Percentiles rank a stretch among this genome's conserved stretches.
Evolutionary conservation across 2,329 filamentous ascomycete genomes (phyloP).

Genomic region (Boeremia exigua): DNA sequence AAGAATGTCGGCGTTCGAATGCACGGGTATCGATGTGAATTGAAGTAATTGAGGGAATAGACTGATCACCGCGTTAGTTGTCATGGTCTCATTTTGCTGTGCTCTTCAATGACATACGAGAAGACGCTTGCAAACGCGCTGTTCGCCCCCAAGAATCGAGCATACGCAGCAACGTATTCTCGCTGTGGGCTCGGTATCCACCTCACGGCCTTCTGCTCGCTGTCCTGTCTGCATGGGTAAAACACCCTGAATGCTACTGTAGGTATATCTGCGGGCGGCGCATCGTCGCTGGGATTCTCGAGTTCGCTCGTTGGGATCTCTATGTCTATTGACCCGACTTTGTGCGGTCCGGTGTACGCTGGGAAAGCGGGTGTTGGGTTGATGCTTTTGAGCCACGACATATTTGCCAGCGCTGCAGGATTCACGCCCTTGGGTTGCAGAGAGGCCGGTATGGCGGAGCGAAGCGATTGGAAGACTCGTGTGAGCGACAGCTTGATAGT

Average conservation of each 20-base stretch:
- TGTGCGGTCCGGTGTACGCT: slow-evolving; percentile 76
- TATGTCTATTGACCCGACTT: slow-evolving; percentile 79
- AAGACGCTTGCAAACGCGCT: slow-evolving; percentile 53
- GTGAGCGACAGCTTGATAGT: slow-evolving; percentile 38
- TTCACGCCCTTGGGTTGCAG: slow-evolving; percentile 16
- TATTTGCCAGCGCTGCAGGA: slow-evolving; percentile 26
- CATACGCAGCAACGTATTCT: slow-evolving; percentile 76
- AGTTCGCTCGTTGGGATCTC: slow-evolving; percentile 72
- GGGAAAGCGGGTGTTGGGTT: slow-evolving; percentile 76
- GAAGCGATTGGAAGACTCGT: slow-evolving; percentile 29
- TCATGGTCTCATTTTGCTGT: too few species aligned
- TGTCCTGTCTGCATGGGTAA: slow-evolving; percentile 63
- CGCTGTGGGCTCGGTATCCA: slow-evolving; percentile 83
- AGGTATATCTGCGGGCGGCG: slow-evolving; percentile 60
- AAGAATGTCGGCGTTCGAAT: slow-evolving; percentile 72
- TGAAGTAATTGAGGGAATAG: slow-evolving; percentile 74
- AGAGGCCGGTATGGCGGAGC: slow-evolving; percentile 22
- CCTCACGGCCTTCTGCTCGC: slow-evolving; percentile 64
- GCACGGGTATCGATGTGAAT: slow-evolving; percentile 74
- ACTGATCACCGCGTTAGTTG: slow-evolving; percentile 47
- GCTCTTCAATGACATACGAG: slow-evolving; percentile 36
- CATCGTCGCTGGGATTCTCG: slow-evolving; percentile 57
- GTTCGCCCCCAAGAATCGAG: slow-evolving; percentile 74
- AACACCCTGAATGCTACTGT: slow-evolving; percentile 84
- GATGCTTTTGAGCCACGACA: slow-evolving; percentile 55